Conservation (phyloP, 2,329 filamentous ascomycete genomes). For the Aspergillaceae sp. region DNA sequence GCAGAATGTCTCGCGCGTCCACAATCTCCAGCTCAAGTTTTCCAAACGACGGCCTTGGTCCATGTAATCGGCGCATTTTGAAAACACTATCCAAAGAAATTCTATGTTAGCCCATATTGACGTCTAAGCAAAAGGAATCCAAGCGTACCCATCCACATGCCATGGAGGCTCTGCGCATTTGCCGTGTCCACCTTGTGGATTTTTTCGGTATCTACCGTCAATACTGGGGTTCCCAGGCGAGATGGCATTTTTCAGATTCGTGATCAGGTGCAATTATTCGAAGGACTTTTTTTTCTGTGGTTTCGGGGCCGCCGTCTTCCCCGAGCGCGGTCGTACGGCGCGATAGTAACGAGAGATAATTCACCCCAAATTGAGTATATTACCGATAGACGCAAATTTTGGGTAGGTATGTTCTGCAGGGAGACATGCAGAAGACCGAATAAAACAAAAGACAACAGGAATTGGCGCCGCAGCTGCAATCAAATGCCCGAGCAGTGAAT, state of each 20-base stretch:
- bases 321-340: slow-evolving; percentile 37
- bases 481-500: slow-evolving; percentile 4
- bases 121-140: background rate
- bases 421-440: slow-evolving; percentile 10
- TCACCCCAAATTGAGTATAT: slow-evolving; percentile 9
- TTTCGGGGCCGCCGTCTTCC: slow-evolving; percentile 37
- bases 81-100: slow-evolving; percentile 59
- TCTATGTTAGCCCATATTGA: slow-evolving; percentile 14
- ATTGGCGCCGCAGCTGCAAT: slow-evolving; percentile 14
- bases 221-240: slow-evolving; percentile 71
- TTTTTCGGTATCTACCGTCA: slow-evolving; percentile 83
- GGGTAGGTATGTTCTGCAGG: slow-evolving; percentile 9
- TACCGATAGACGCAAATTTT: background rate
- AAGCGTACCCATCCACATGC: slow-evolving; percentile 88
- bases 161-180: slow-evolving; percentile 86
- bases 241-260: slow-evolving; percentile 49
- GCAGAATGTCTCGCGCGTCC: slow-evolving; percentile 89
- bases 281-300: slow-evolving; percentile 9
- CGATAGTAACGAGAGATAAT: slow-evolving; percentile 16
- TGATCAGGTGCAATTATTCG: slow-evolving; percentile 3
- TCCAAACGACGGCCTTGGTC: slow-evolving; percentile 87
- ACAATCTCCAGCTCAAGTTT: slow-evolving; percentile 91
- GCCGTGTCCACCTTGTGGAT: slow-evolving; percentile 92
- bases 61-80: slow-evolving; percentile 85
- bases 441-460: slow-evolving; percentile 10